Evolutionary conservation across 108 stramenopile species (phyloP), one percentile per base, ranked within the genome.

Genomic region (Cyclotella atomus): DNA sequence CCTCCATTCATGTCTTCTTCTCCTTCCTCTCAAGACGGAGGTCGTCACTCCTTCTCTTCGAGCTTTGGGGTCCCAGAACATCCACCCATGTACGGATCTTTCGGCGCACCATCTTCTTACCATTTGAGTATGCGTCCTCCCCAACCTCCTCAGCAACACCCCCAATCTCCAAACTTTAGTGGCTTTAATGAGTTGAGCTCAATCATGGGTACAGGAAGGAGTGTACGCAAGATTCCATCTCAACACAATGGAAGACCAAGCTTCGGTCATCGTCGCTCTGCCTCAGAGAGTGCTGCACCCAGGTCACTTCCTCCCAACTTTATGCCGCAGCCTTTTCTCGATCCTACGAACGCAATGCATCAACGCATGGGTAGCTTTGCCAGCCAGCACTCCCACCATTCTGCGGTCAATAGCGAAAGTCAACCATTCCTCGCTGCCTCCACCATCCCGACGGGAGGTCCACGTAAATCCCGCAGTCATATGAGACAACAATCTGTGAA

Each of bases 401-500:
- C 32, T 6, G 28, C 41, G 70, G 25, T 32, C 60, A 29, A 49
- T 29, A 17, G 64, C 29, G 28, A 57, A 30, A 57, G 15, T 15
- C 56, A 61, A 12, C 60, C 60, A 20, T 41, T 61, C 36, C 23
- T 41, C 1, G 28, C 21, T 24, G 17, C 38, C 2, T 30, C 34
- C 60, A 47, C 4, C 33, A 47, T 66, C 25, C 29, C 46, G 2
- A 35, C 23, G 47, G 28, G n/a, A 12, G n/a, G n/a, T n/a, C 10
- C 33, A 8, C 32, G 41, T 9, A 43, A 46, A 60, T 78, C 84
- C 16, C 86, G 82, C 45, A 72, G 50, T 32, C 92, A 91, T 74
- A 88, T 94, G 90, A 82, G 92, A 44, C 87, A 90, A 72, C 60
- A 81, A 55, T 88, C 88, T 2, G 90, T 89, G 7, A 88, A 94